phyloP scores from a whole-genome alignment of 352 stramenopile genomes.

The Pythium myriotylum region DNA sequence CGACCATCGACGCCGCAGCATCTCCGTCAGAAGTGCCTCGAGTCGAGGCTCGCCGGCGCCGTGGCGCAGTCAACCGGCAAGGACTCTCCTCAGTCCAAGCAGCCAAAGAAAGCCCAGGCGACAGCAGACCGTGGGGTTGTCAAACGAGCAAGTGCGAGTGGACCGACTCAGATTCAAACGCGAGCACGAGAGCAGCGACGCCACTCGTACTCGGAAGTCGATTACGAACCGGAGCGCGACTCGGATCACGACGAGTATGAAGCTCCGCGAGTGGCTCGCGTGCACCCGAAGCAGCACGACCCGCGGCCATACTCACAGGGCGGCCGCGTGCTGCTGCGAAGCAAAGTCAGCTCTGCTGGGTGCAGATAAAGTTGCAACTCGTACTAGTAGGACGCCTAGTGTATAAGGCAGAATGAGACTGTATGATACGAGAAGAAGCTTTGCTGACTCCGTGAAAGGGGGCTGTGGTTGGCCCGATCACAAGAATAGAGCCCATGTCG shows the following conservation, averaged over 20 bases:
- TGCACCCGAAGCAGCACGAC: conserved; percentile 71
- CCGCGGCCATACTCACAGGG: conserved; percentile 51
- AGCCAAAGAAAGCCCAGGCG: conserved; percentile 40
- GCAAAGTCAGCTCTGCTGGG: conserved; percentile 50
- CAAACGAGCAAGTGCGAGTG: conserved; percentile 5
- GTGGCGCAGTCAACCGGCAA: conserved; percentile 18
- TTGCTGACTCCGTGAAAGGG: too few relatives aligned
- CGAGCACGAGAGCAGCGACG: conserved; percentile 25
- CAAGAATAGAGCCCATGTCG: too few relatives aligned
- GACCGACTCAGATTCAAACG: not conserved
- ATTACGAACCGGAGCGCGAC: conserved; percentile 9
- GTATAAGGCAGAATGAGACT: not conserved
- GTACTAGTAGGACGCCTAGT: not conserved
- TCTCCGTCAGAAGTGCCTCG: conserved; percentile 69
- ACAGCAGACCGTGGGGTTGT: not conserved
- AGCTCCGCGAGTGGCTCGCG: conserved; percentile 44
- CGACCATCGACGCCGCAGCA: conserved; percentile 59
- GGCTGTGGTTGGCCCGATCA: too few relatives aligned
- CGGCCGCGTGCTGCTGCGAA: conserved; percentile 43
- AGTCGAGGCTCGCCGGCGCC: conserved; percentile 42
- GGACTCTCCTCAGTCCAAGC: conserved; percentile 10
- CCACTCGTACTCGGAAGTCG: conserved; percentile 44
- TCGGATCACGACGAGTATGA: conserved; percentile 23
- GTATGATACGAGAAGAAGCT: too few relatives aligned
- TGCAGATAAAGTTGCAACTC: conserved; percentile 28